These are phyloP conservation scores for Petasospora rhodanensis DNA, from an alignment of 1,139 yeast species.

Conservation along the genomic window DNA sequence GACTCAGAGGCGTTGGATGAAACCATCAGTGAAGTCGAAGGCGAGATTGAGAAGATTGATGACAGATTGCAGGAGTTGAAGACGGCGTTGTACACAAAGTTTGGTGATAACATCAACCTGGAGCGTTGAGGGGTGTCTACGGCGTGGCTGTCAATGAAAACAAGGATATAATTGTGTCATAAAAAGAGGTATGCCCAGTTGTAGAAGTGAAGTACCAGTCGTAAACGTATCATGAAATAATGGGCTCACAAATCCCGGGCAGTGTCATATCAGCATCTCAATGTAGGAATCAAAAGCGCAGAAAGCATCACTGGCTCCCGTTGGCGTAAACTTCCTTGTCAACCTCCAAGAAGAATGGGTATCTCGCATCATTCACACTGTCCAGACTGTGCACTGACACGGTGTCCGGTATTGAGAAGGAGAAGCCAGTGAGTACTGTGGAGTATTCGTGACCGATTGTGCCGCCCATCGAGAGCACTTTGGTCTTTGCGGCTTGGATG, in stretches of 20 bases:
- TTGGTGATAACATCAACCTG: constrained; percentile 84
- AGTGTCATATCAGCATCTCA: too few relatives aligned
- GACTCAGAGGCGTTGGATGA: constrained; percentile 51
- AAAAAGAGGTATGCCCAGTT: background rate
- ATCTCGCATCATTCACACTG: constrained; percentile 24
- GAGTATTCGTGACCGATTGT: constrained; percentile 35
- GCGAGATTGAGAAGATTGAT: constrained; percentile 47
- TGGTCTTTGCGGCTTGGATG: constrained; percentile 27
- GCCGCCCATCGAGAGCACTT: constrained; percentile 33
- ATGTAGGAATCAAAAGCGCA: too few relatives aligned
- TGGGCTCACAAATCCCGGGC: too few relatives aligned
- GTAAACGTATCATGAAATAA: too few relatives aligned
- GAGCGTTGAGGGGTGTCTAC: constrained; percentile 39
- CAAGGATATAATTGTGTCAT: background rate
- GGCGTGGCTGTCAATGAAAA: background rate
- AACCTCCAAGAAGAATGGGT: constrained; percentile 37
- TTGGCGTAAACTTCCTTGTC: constrained; percentile 30
- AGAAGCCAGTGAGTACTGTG: constrained; percentile 36
- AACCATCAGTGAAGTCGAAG: constrained; percentile 44
- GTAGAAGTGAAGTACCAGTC: too few relatives aligned
- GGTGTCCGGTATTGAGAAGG: constrained; percentile 30
- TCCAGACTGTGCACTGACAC: constrained; percentile 11
- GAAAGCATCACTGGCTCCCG: too few relatives aligned
- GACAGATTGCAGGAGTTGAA: constrained; percentile 57
- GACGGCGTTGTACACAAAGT: constrained; percentile 74